Percentiles rank a stretch among this genome's conserved stretches.
These are phyloP conservation scores for Ochetophila trinervis DNA, from an alignment of 306 rosid species.

Conservation along the genomic window DNA sequence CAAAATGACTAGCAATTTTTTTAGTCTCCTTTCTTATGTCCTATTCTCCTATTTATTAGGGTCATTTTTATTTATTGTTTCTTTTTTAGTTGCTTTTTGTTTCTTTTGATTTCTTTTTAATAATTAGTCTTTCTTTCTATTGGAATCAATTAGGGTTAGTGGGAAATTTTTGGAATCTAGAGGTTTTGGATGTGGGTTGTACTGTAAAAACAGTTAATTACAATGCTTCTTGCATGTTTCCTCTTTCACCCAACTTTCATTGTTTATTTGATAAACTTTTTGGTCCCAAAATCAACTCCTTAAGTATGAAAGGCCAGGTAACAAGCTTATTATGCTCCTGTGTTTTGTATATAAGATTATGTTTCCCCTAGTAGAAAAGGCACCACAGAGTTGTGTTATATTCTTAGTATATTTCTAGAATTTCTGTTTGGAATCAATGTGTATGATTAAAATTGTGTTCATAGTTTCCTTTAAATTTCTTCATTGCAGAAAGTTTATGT, in stretches of 20 bases:
- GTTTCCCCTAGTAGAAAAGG: too few species aligned
- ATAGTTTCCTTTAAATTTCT: too few species aligned
- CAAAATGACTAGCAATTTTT: constrained; percentile 53
- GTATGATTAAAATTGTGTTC: too few species aligned
- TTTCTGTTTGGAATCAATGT: too few species aligned
- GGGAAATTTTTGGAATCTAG: not conserved
- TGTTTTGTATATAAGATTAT: too few species aligned
- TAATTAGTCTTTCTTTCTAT: not conserved
- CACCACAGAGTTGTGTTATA: too few species aligned
- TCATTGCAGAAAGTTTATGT: too few species aligned
- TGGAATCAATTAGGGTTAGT: constrained; percentile 17
- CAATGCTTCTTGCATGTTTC: not conserved
- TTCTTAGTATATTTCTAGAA: too few species aligned
- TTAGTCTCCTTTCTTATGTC: not conserved
- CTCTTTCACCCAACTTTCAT: too few species aligned
- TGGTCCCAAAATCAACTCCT: not conserved
- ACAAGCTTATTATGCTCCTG: too few species aligned
- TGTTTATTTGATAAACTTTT: not conserved
- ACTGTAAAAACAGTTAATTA: not conserved
- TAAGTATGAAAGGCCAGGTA: too few species aligned
- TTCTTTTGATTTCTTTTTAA: not conserved
- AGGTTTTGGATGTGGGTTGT: not conserved
- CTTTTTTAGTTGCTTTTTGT: not conserved
- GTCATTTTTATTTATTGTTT: not conserved
- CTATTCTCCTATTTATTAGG: not conserved